Conservation (phyloP, 148 eudicot species). For the Silene uniflora region DNA sequence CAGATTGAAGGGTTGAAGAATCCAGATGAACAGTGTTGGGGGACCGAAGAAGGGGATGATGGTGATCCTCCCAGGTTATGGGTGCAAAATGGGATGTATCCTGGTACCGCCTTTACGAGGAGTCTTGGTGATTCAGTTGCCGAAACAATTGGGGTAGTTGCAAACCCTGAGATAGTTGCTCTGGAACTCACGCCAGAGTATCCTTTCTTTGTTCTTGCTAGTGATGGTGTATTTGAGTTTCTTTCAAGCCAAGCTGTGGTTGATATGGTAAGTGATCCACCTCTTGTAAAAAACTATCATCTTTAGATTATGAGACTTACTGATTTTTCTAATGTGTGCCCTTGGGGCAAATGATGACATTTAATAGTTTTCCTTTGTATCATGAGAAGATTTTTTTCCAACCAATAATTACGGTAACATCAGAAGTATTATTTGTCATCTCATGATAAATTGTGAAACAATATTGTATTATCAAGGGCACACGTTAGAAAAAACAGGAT, state of each 20-base stretch:
- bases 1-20: conserved; percentile 97
- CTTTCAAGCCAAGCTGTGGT: conserved; percentile 93
- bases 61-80: conserved; percentile 99
- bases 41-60: conserved; percentile 93
- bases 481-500: too few species aligned
- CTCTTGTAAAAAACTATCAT: conserved; percentile 1
- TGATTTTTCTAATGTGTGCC: too few species aligned
- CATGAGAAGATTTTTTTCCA: too few species aligned
- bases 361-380: too few species aligned
- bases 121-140: conserved; percentile 97
- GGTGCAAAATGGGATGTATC: conserved; percentile 98
- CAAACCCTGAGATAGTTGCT: conserved; percentile 82
- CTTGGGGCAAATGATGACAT: too few species aligned
- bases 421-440: too few species aligned
- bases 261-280: conserved; percentile 74
- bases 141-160: conserved; percentile 89
- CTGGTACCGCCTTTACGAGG: conserved; percentile 96
- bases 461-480: too few species aligned
- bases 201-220: conserved; percentile 94
- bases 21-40: conserved; percentile 94
- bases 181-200: conserved; percentile 76
- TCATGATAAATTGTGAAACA: too few species aligned
- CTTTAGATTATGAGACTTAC: not conserved
- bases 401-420: too few species aligned
- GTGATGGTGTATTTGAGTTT: conserved; percentile 98